These are phyloP conservation scores for Suhomyces ambrosiae DNA, from an alignment of 1,139 yeast genomes.

Conservation along the genomic window DNA sequence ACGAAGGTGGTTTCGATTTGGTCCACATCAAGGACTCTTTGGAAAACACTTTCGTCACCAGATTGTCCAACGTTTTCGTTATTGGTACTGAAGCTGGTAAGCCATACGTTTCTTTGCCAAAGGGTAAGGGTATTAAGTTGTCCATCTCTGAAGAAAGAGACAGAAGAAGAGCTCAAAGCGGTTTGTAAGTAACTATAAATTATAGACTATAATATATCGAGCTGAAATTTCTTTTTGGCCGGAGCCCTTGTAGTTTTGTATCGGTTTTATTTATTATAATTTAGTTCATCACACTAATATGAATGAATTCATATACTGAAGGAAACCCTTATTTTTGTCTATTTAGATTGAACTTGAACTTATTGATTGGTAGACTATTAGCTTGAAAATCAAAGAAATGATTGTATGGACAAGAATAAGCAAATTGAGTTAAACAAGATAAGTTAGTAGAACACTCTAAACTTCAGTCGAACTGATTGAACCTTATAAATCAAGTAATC, in stretches of 20 bases:
- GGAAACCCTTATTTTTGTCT: too few relatives aligned
- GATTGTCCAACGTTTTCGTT: slow-evolving; percentile 94
- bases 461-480: too few relatives aligned
- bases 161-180: slow-evolving; percentile 86
- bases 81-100: slow-evolving; percentile 94
- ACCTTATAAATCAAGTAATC: too few relatives aligned
- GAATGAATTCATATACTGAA: too few relatives aligned
- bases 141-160: slow-evolving; percentile 99
- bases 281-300: too few relatives aligned
- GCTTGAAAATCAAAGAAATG: too few relatives aligned
- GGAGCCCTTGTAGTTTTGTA: slow-evolving; percentile 98
- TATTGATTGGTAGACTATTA: too few relatives aligned
- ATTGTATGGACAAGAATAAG: too few relatives aligned
- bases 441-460: too few relatives aligned
- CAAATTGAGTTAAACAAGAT: too few relatives aligned
- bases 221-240: slow-evolving; percentile 76
- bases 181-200: slow-evolving; percentile 41
- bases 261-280: too few relatives aligned
- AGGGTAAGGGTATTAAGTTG: slow-evolving; percentile 99
- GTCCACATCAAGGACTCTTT: slow-evolving; percentile 97
- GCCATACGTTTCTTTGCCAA: slow-evolving; percentile 97
- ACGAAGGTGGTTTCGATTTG: slow-evolving; percentile 99
- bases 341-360: too few relatives aligned
- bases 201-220: background rate
- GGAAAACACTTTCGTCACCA: slow-evolving; percentile 98